A percentile compares a stretch with the other conserved stretches of the same genome.
phyloP scores from a whole-genome alignment of 2,329 filamentous ascomycete species.

The Botrytis aclada region DNA sequence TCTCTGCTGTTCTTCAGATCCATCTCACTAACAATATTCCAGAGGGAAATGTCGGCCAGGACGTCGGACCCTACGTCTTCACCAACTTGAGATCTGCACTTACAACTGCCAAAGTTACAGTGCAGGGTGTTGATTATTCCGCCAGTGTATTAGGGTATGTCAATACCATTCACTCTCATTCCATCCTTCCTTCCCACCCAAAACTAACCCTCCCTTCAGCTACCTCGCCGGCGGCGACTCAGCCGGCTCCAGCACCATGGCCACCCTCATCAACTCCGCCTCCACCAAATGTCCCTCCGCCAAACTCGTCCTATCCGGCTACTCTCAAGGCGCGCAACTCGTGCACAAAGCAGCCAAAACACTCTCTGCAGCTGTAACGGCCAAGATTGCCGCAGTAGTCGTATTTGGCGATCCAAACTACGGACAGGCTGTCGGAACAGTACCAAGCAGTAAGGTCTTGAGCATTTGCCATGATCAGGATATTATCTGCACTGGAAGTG shows the following conservation, averaged over 20 bases:
- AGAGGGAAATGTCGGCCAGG: constrained; percentile 44
- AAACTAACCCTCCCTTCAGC: not conserved
- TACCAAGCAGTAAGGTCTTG: not conserved
- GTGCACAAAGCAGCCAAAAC: constrained; percentile 42
- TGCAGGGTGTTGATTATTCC: constrained; percentile 36
- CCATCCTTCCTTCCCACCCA: not conserved
- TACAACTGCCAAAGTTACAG: constrained; percentile 27
- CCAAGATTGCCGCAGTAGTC: constrained; percentile 41
- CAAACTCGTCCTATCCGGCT: constrained; percentile 42
- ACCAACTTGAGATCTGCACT: constrained; percentile 28
- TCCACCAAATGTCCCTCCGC: constrained; percentile 40
- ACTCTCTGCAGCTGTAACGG: constrained; percentile 32
- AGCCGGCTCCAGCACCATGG: constrained; percentile 22
- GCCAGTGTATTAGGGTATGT: constrained; percentile 37
- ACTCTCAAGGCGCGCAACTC: constrained; percentile 44
- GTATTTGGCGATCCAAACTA: constrained; percentile 45
- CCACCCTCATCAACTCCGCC: constrained; percentile 37
- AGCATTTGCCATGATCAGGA: constrained; percentile 21
- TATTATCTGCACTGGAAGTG: not conserved
- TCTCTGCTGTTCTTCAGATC: not conserved
- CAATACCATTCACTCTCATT: too few relatives aligned
- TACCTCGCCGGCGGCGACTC: constrained; percentile 10
- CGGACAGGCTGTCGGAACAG: constrained; percentile 1
- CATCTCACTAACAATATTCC: not conserved
- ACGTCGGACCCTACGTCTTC: constrained; percentile 38